A percentile compares a stretch with the other conserved stretches of the same genome.
Conservation (phyloP, 768 basidiomycete species). For the Boletus speciosus region DNA sequence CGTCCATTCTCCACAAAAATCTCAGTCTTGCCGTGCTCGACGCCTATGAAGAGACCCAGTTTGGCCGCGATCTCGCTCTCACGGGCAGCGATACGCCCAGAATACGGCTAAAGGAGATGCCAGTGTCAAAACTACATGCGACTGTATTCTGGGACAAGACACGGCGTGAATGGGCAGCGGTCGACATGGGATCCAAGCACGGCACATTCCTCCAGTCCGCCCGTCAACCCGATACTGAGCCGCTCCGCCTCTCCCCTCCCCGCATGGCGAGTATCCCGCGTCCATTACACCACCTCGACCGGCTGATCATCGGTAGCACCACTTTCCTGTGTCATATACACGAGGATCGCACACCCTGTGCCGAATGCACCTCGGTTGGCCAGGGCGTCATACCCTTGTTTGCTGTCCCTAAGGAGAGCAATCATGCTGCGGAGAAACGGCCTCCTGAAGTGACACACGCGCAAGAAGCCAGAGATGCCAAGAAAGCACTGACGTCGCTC, state of each 20-base stretch:
- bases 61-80: constrained; percentile 66
- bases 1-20: constrained; percentile 47
- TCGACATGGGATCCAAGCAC: constrained; percentile 85
- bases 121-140: constrained; percentile 78
- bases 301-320: constrained; percentile 65
- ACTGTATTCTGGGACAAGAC: constrained; percentile 66
- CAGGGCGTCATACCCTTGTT: constrained; percentile 60
- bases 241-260: constrained; percentile 58
- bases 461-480: constrained; percentile 45
- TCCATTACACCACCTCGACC: constrained; percentile 59
- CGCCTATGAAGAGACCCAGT: constrained; percentile 59
- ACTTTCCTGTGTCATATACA: constrained; percentile 72
- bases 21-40: constrained; percentile 61
- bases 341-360: constrained; percentile 55
- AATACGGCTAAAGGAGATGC: constrained; percentile 79
- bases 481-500: constrained; percentile 62
- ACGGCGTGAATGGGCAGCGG: constrained; percentile 62
- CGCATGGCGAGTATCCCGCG: constrained; percentile 68
- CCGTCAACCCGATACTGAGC: constrained; percentile 21
- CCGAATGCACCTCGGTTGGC: constrained; percentile 51
- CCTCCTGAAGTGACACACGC: constrained; percentile 8
- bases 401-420: constrained; percentile 17
- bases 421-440: constrained; percentile 21
- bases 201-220: constrained; percentile 61
- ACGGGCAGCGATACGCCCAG: constrained; percentile 52